Evolutionary conservation across 768 basidiomycete genomes (phyloP).

Genomic region (Russula virescens): DNA sequence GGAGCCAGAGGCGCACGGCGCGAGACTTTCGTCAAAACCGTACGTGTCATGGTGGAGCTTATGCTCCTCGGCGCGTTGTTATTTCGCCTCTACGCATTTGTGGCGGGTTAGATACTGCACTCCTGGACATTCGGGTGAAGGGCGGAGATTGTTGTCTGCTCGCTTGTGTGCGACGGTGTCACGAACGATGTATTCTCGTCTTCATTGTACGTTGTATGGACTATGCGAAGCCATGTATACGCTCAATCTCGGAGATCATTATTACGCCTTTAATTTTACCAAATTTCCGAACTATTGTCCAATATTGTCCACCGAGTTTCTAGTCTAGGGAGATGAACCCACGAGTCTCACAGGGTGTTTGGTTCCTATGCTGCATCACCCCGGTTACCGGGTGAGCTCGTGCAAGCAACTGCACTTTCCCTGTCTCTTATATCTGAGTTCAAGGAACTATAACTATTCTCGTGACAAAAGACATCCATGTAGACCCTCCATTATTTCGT

Average conservation of each 20-base stretch:
- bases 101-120: conserved; percentile 1
- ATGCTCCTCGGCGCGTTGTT: conserved; percentile 13
- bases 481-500: not conserved
- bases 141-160: not conserved
- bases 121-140: not conserved
- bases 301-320: not conserved
- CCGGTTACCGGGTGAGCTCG: too few species aligned
- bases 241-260: not conserved
- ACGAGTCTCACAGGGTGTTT: not conserved
- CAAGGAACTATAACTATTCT: not conserved
- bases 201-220: not conserved
- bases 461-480: not conserved
- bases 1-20: conserved; percentile 39
- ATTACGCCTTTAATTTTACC: not conserved
- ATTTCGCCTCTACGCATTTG: conserved; percentile 13
- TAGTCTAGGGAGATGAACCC: not conserved
- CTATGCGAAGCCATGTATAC: not conserved
- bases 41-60: conserved; percentile 6
- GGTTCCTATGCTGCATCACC: not conserved
- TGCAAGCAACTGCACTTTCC: not conserved
- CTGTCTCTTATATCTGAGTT: not conserved
- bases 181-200: too few species aligned
- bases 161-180: not conserved
- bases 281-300: not conserved
- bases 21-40: not conserved